A percentile compares a stretch with the other conserved stretches of the same genome.
These are phyloP conservation scores for Kingdonia uniflora DNA, from an alignment of 164 flowering plant species.

Conservation along the genomic window DNA sequence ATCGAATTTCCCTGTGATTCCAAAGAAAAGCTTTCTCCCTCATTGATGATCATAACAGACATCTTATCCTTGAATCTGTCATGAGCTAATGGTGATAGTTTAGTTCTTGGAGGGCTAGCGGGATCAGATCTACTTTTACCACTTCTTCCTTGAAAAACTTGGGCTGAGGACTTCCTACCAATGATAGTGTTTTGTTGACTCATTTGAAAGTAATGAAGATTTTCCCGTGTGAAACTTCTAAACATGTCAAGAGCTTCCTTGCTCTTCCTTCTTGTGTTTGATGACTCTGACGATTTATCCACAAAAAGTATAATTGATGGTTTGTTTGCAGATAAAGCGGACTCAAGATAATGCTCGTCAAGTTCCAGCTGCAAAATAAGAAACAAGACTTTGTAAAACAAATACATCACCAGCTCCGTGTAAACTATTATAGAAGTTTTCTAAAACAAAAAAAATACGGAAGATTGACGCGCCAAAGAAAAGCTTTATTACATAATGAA, in stretches of 20 bases:
- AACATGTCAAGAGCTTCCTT: constrained; percentile 47
- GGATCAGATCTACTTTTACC: constrained; percentile 9
- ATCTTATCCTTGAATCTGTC: constrained; percentile 36
- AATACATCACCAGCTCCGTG: too few relatives aligned
- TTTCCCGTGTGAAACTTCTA: constrained; percentile 38
- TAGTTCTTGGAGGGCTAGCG: constrained; percentile 19
- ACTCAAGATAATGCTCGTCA: constrained; percentile 32
- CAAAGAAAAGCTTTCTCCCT: constrained; percentile 35
- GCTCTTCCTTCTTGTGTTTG: constrained; percentile 40
- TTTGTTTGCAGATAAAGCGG: constrained; percentile 45
- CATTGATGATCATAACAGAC: constrained; percentile 50
- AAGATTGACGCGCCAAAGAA: too few relatives aligned
- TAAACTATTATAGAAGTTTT: too few relatives aligned
- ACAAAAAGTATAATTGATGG: constrained; percentile 76
- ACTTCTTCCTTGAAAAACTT: constrained; percentile 15
- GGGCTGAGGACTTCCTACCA: constrained; percentile 12
- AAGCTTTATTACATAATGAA: too few relatives aligned
- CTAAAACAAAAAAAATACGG: too few relatives aligned
- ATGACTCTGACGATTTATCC: constrained; percentile 71
- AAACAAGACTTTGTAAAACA: constrained; percentile 7
- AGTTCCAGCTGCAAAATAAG: constrained; percentile 44
- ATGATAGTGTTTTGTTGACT: constrained; percentile 12
- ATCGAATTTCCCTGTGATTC: constrained; percentile 43
- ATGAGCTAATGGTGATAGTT: constrained; percentile 18
- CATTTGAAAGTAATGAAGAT: not conserved